Evolutionary conservation across 164 flowering plant genomes (phyloP).

Genomic region (Annona cherimola): DNA sequence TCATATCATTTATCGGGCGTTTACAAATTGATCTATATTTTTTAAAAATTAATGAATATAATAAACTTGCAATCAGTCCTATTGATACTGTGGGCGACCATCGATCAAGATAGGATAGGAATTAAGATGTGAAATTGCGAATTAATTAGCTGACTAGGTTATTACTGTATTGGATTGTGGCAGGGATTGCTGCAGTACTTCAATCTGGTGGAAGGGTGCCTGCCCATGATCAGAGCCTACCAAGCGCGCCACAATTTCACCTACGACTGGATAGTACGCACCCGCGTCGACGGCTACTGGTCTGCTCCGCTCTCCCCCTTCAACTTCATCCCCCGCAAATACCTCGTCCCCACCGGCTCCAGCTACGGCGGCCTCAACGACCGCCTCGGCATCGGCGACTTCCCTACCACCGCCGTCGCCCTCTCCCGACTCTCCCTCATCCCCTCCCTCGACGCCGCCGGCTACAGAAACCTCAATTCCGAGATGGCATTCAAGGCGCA

Average conservation of each 20-base stretch:
- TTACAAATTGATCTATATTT: too few relatives aligned
- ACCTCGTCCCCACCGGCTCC: conserved; percentile 81
- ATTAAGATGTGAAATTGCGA: too few relatives aligned
- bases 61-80: too few relatives aligned
- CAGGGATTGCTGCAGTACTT: conserved; percentile 87
- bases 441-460: conserved; percentile 61
- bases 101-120: too few relatives aligned
- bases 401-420: conserved; percentile 54
- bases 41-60: too few relatives aligned
- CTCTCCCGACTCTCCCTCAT: conserved; percentile 87
- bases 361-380: conserved; percentile 81
- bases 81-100: too few relatives aligned
- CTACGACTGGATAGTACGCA: conserved; percentile 90
- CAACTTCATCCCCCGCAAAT: conserved; percentile 47
- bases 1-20: too few relatives aligned
- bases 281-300: conserved; percentile 94
- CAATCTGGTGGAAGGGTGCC: conserved; percentile 84
- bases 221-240: conserved; percentile 48
- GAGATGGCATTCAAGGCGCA: conserved; percentile 85
- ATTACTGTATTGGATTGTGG: neutral
- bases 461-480: conserved; percentile 64
- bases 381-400: conserved; percentile 81
- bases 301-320: conserved; percentile 50
- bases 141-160: too few relatives aligned
- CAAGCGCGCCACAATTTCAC: conserved; percentile 55